Evolutionary conservation across 2,329 filamentous ascomycete genomes (phyloP).

Genomic region (Neofusicoccum ribis): DNA sequence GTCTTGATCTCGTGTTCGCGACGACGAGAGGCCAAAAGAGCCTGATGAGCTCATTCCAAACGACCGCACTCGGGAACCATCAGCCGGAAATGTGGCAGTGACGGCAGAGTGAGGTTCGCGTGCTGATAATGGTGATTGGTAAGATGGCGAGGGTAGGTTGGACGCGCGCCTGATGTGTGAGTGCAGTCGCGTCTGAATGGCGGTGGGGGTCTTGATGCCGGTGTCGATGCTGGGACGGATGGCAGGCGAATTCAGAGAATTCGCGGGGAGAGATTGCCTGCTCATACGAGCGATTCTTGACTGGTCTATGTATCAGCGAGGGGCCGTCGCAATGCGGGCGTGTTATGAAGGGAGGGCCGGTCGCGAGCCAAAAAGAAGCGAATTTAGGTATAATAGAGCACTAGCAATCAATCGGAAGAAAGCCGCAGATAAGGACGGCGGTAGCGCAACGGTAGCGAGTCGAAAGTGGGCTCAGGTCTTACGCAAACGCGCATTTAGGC

Average conservation of each 20-base stretch:
- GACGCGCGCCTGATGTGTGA: constrained; percentile 34
- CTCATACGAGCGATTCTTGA: constrained; percentile 39
- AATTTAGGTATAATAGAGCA: background rate
- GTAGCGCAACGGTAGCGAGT: background rate
- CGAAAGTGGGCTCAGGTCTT: constrained; percentile 12
- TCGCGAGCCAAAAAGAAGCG: constrained; percentile 7
- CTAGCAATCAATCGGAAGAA: constrained; percentile 9
- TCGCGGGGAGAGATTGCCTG: constrained; percentile 37
- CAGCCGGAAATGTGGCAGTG: constrained; percentile 6
- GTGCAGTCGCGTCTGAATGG: constrained; percentile 30
- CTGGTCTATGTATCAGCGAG: constrained; percentile 23
- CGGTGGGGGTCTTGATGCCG: constrained; percentile 30
- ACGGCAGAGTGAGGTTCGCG: constrained; percentile 4
- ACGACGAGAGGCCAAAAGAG: constrained; percentile 2
- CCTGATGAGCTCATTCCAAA: constrained; percentile 13
- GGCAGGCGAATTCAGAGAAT: constrained; percentile 28
- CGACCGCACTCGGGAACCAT: constrained; percentile 10
- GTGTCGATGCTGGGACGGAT: constrained; percentile 28
- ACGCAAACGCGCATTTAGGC: constrained; percentile 13
- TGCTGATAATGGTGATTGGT: constrained; percentile 17
- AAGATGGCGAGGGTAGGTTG: constrained; percentile 31
- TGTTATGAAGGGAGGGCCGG: constrained; percentile 16
- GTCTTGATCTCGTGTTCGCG: constrained; percentile 11
- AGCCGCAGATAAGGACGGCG: constrained; percentile 5
- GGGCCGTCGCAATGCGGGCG: background rate